These are phyloP conservation scores for Odonthalia washingtoniensis DNA, from an alignment of 31 red algal genomes.

Conservation along the genomic window DNA sequence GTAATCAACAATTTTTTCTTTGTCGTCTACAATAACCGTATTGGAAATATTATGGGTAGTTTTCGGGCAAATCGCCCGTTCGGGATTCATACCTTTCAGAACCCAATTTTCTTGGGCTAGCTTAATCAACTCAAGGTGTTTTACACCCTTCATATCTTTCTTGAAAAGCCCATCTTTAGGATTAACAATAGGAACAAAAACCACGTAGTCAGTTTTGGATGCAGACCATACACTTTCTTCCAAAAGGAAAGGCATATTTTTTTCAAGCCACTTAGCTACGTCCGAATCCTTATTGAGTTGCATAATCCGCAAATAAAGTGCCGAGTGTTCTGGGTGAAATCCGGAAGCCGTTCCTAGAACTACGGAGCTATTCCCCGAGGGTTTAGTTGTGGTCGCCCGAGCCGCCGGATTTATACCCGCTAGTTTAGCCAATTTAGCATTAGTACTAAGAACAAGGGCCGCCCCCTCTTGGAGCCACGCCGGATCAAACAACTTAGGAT, in stretches of 20 bases:
- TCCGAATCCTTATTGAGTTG: slow-evolving; percentile 1
- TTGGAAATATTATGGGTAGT: slow-evolving; percentile 12
- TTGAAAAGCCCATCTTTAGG: not conserved
- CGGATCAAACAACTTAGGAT: slow-evolving; percentile 17
- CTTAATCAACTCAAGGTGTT: slow-evolving; percentile 13
- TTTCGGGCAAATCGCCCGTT: not conserved
- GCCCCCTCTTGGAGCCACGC: not conserved
- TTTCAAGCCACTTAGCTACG: slow-evolving; percentile 3
- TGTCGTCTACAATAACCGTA: slow-evolving; percentile 10
- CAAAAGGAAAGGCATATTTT: slow-evolving; percentile 1
- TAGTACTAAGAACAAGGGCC: slow-evolving; percentile 3
- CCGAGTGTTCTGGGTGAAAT: not conserved
- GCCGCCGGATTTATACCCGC: slow-evolving; percentile 10
- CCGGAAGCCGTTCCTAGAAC: slow-evolving; percentile 6
- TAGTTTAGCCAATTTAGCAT: not conserved
- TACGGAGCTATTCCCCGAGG: not conserved
- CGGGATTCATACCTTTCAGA: not conserved
- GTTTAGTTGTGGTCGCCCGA: slow-evolving; percentile 4
- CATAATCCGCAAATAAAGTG: slow-evolving; percentile 10
- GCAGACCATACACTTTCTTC: not conserved
- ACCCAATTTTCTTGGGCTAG: not conserved
- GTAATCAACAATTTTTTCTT: slow-evolving; percentile 4
- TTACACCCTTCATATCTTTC: slow-evolving; percentile 9
- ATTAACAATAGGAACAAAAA: slow-evolving; percentile 11
- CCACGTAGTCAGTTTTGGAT: not conserved